Evolutionary conservation across 2,329 filamentous ascomycete genomes (phyloP).

Genomic region (Neonectria magnoliae): DNA sequence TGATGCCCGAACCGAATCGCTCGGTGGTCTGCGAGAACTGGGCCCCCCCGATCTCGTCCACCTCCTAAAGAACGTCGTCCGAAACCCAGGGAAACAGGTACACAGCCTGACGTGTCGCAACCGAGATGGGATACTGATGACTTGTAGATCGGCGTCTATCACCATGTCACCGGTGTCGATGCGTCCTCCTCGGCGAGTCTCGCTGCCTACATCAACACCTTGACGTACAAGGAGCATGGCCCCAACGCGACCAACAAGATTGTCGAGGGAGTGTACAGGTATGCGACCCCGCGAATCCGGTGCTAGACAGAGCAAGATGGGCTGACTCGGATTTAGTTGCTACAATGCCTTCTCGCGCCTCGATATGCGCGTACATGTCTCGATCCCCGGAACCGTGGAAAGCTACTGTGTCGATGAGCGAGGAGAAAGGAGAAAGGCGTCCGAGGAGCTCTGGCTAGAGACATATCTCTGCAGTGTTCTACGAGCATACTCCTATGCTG

Average conservation of each 20-base stretch:
- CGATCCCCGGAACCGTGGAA: slow-evolving; percentile 95
- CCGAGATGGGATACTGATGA: slow-evolving; percentile 33
- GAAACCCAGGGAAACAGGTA: slow-evolving; percentile 68
- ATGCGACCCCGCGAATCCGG: slow-evolving; percentile 42
- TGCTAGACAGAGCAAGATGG: slow-evolving; percentile 43
- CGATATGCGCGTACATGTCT: slow-evolving; percentile 98
- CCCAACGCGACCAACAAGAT: slow-evolving; percentile 81
- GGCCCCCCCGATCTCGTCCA: slow-evolving; percentile 97
- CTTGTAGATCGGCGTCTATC: slow-evolving; percentile 85
- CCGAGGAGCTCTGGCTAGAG: slow-evolving; percentile 95
- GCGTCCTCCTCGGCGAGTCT: slow-evolving; percentile 97
- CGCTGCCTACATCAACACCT: slow-evolving; percentile 97
- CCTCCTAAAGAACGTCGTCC: slow-evolving; percentile 78
- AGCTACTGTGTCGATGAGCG: slow-evolving; percentile 98
- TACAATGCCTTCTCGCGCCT: slow-evolving; percentile 99
- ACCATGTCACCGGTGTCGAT: slow-evolving; percentile 97
- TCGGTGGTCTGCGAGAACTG: slow-evolving; percentile 87
- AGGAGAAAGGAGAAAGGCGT: slow-evolving; percentile 92
- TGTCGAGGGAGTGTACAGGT: slow-evolving; percentile 94
- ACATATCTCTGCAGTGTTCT: slow-evolving; percentile 96
- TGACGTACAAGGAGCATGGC: slow-evolving; percentile 89
- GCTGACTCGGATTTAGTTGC: slow-evolving; percentile 62
- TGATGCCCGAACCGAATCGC: slow-evolving; percentile 89
- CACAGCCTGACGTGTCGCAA: slow-evolving; percentile 28
- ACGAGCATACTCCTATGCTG: slow-evolving; percentile 94